Evolutionary conservation across 2,329 filamentous ascomycete genomes (phyloP), one percentile per base, ranked within the genome.

Genomic region (Pseudocercospora cruenta): DNA sequence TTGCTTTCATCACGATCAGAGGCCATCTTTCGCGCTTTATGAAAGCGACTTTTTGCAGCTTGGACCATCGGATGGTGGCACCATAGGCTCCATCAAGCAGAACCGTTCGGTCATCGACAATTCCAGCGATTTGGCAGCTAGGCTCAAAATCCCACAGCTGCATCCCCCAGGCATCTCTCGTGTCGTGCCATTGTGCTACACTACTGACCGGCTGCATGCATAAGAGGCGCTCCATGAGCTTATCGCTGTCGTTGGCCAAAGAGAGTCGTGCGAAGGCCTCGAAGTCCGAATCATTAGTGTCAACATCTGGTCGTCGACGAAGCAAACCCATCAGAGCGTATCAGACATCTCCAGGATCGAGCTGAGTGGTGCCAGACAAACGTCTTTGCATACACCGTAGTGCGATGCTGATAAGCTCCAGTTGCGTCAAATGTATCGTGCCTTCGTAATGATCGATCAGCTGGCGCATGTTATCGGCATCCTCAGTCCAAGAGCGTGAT

Each of bases 361-460:
- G 26, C 10, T n/a, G 12, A 3, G 9, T 12, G 14, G 31, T 36
- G 2, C 16, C 36, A 4, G 55, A 19, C 5, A 19, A 6, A 10
- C 58, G 22, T 19, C 39, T n/a, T 3, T 28, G 58, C 36, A 60
- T 16, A 24, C 58, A 60, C 7, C 43, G n/a, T 14, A 26, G 22
- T 19, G 58, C 58, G 24, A 60, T 60, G 22, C 39, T 49, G 58
- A 60, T 60, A 5, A 60, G 36, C 58, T 60, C 58, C 4, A 60
- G 36, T 24, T 60, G 58, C 9, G 58, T 60, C 7, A 60, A 12
- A 60, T 60, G 58, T 6, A 60, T 22, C 12, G 58, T 26, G 21
- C 19, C 21, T n/a, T 60, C 58, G 19, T 60, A 60, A 43, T 60
- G 58, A 28, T 60, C 58, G 2, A 60, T 22, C 8, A 60, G 24